Base-by-base conservation (phyloP, 176 grass and related monocot genomes). In the Carex parvula region DNA sequence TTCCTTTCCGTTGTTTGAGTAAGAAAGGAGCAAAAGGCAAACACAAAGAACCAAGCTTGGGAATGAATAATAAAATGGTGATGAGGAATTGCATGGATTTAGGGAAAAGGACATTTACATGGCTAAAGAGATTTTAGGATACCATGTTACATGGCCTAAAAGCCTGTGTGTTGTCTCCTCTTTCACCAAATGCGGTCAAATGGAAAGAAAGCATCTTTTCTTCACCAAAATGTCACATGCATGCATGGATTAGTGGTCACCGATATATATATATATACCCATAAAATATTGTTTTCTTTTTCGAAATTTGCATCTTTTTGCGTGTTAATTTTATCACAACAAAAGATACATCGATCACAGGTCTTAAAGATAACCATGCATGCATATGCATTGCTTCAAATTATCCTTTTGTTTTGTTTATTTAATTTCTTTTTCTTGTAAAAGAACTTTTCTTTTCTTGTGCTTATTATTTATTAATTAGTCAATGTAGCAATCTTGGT, bases 131-230 rank as follows among this genome's bases (percentile, higher is more conserved):
- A 83, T 83, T 83, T 83, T 82, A 13, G 21, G 80, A 53, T 66
- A 67, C n/a, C 80, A 82, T 65, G 80, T 82, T 82, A 82, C 80
- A 82, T 66, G 61, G 80, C 80, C 80, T 67, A 82, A 82, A 82
- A 83, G 80, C 63, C 63, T 83, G 80, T 44, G 80, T 26, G 68
- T 62, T 83, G 62, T n/a, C n/a, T 41, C 80, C 80, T 83, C 80
- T 83, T 83, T 83, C 41, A 44, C 20, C 61, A 83, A 83, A 68
- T 83, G 80, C 6, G 61, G 80, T 83, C 80, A 83, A 83, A 83
- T 67, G 62, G 16, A 83, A 35, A 35, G 33, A 35, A 83, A 83
- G 80, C 80, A 83, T 83, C 80, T 83, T 83, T 83, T 83, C 80
- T 83, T 42, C 80, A 48, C 41, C 80, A 50, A 83, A 29, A 62